Evolutionary conservation across 805 yeast species (phyloP).

Genomic region (Blastobotrys americana): DNA sequence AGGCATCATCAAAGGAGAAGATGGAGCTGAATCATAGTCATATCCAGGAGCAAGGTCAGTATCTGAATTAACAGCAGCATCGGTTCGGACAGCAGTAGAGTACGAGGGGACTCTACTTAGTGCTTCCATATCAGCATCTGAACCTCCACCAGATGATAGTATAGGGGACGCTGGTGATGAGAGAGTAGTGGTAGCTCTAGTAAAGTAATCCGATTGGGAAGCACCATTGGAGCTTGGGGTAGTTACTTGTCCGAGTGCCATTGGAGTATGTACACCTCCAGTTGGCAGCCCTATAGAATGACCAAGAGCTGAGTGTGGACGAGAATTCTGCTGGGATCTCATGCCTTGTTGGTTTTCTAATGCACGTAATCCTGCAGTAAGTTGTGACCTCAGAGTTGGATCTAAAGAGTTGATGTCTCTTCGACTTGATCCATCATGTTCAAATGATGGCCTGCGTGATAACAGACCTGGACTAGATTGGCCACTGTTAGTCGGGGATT

Average conservation of each 20-base stretch:
- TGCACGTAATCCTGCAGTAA: slow-evolving; percentile 34
- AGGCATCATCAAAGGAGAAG: slow-evolving; percentile 10
- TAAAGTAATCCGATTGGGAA: slow-evolving; percentile 23
- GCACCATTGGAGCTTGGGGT: background rate
- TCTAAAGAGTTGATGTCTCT: slow-evolving; percentile 27
- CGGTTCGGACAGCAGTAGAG: slow-evolving; percentile 62
- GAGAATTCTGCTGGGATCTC: slow-evolving; percentile 4
- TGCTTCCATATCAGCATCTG: slow-evolving; percentile 31
- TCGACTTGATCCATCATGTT: slow-evolving; percentile 17
- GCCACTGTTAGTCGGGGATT: slow-evolving; percentile 34
- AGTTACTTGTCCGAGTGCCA: background rate
- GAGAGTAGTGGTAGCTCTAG: slow-evolving; percentile 50
- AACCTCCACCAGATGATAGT: slow-evolving; percentile 7
- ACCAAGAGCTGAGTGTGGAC: slow-evolving; percentile 1
- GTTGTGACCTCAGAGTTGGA: slow-evolving; percentile 30
- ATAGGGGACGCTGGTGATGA: slow-evolving; percentile 39
- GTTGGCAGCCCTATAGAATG: slow-evolving; percentile 1
- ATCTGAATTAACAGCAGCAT: slow-evolving; percentile 39
- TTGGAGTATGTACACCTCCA: slow-evolving; percentile 9
- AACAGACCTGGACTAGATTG: slow-evolving; percentile 32
- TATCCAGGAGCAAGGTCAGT: slow-evolving; percentile 61
- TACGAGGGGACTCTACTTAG: slow-evolving; percentile 79
- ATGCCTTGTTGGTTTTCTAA: slow-evolving; percentile 28
- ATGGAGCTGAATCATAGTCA: slow-evolving; percentile 27
- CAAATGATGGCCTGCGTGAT: slow-evolving; percentile 30